phyloP scores from a whole-genome alignment of 225 moss, liverwort and hornwort species.

The Marchantia paleacea region DNA sequence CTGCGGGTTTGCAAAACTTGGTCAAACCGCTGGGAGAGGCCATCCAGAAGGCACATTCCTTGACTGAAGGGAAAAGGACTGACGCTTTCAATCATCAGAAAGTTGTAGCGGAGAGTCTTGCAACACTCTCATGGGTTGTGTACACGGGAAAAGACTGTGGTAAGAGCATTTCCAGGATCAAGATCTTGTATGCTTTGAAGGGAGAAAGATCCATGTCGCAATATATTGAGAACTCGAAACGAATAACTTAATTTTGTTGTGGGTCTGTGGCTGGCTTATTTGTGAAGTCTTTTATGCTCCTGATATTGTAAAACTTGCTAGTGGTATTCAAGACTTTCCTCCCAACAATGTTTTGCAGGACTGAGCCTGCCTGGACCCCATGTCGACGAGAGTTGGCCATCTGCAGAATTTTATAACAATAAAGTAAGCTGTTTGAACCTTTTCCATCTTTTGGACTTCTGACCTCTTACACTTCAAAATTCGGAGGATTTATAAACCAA shows the following conservation, averaged over 20 bases:
- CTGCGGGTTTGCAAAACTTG: conserved; percentile 59
- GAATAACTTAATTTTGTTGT: background rate
- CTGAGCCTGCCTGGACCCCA: conserved; percentile 91
- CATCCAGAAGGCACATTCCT: conserved; percentile 62
- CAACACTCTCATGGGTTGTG: conserved; percentile 80
- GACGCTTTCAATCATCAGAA: conserved; percentile 89
- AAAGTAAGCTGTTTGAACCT: conserved; percentile 48
- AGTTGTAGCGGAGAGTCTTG: conserved; percentile 81
- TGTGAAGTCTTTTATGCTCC: background rate
- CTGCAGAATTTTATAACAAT: conserved; percentile 97
- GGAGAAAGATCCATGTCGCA: background rate
- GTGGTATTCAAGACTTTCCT: background rate
- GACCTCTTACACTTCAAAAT: too few species aligned
- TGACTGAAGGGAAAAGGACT: conserved; percentile 75
- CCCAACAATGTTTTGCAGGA: conserved; percentile 42
- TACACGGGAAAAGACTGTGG: conserved; percentile 89
- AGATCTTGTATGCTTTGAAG: background rate
- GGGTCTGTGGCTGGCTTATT: background rate
- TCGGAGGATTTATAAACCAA: too few species aligned
- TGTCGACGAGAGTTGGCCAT: conserved; percentile 96
- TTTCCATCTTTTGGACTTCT: too few species aligned
- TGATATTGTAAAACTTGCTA: background rate
- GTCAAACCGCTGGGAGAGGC: conserved; percentile 68
- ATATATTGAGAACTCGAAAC: too few species aligned
- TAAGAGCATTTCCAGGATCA: conserved; percentile 35